Evolutionary conservation across 108 stramenopile genomes (phyloP).

Genomic region (Licmophora abbreviata): DNA sequence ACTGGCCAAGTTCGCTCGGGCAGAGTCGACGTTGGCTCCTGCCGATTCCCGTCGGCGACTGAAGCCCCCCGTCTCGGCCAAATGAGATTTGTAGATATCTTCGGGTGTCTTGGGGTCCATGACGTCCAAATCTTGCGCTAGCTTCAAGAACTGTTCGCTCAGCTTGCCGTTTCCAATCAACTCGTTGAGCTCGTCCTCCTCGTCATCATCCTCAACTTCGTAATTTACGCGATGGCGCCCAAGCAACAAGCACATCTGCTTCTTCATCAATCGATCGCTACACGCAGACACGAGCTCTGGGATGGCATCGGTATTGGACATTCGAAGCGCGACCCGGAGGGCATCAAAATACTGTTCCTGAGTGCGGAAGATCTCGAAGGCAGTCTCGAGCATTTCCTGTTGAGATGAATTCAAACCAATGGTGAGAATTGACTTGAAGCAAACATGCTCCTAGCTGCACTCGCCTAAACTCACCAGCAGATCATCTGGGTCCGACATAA

Average conservation of each 20-base stretch:
- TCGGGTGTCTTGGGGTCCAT: constrained; percentile 95
- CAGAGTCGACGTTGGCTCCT: constrained; percentile 89
- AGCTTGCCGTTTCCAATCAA: constrained; percentile 92
- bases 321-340: constrained; percentile 87
- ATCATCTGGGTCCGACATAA: constrained; percentile 91
- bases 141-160: constrained; percentile 82
- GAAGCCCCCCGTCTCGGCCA: constrained; percentile 93
- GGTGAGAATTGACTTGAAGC: background rate
- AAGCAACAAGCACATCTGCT: constrained; percentile 85
- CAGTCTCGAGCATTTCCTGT: constrained; percentile 85
- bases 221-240: constrained; percentile 83
- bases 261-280: constrained; percentile 77
- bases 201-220: constrained; percentile 76
- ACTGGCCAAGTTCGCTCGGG: constrained; percentile 96
- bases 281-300: constrained; percentile 60
- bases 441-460: too few relatives aligned
- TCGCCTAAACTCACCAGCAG: constrained; percentile 41
- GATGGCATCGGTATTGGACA: constrained; percentile 63
- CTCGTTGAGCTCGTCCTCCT: constrained; percentile 72
- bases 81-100: constrained; percentile 98
- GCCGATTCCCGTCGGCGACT: constrained; percentile 71
- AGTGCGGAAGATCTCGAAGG: constrained; percentile 81
- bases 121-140: constrained; percentile 91
- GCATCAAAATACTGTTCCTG: constrained; percentile 87
- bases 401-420: constrained; percentile 1